A percentile compares a stretch with the other conserved stretches of the same genome.
phyloP scores from a whole-genome alignment of 2,329 filamentous ascomycete genomes.

The Ophiostoma sp. region DNA sequence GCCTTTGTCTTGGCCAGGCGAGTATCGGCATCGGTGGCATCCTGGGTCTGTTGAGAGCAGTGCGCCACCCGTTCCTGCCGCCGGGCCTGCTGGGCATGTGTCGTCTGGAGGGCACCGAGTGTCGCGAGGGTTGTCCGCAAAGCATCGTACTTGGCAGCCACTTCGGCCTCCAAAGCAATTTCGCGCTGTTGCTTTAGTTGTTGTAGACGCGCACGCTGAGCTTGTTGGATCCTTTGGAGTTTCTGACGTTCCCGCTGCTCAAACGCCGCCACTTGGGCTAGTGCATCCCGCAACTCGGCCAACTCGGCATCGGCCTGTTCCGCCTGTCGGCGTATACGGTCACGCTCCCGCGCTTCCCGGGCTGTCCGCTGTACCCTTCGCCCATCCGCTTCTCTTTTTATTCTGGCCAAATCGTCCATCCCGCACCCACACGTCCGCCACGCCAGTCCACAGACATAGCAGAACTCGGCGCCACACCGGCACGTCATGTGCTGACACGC shows the following conservation, averaged over 20 bases:
- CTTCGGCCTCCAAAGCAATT: constrained; percentile 36
- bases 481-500: constrained; percentile 90
- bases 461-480: constrained; percentile 77
- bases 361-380: constrained; percentile 39
- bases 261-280: constrained; percentile 51
- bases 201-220: constrained; percentile 40
- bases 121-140: constrained; percentile 9
- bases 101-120: constrained; percentile 19
- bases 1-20: constrained; percentile 32
- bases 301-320: constrained; percentile 36
- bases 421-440: constrained; percentile 75
- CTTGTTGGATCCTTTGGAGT: constrained; percentile 26
- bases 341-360: constrained; percentile 19
- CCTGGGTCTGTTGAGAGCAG: constrained; percentile 27
- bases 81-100: constrained; percentile 42
- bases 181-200: constrained; percentile 45
- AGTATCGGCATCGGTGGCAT: constrained; percentile 29
- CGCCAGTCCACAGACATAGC: constrained; percentile 71
- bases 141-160: constrained; percentile 18
- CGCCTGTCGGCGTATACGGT: constrained; percentile 34
- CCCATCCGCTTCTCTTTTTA: constrained; percentile 43
- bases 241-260: constrained; percentile 44
- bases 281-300: constrained; percentile 41
- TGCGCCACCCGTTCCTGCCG: constrained; percentile 37
- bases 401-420: constrained; percentile 44